Conservation (phyloP, 495 filamentous ascomycete genomes). For the Staphylotrichum longicolle region DNA sequence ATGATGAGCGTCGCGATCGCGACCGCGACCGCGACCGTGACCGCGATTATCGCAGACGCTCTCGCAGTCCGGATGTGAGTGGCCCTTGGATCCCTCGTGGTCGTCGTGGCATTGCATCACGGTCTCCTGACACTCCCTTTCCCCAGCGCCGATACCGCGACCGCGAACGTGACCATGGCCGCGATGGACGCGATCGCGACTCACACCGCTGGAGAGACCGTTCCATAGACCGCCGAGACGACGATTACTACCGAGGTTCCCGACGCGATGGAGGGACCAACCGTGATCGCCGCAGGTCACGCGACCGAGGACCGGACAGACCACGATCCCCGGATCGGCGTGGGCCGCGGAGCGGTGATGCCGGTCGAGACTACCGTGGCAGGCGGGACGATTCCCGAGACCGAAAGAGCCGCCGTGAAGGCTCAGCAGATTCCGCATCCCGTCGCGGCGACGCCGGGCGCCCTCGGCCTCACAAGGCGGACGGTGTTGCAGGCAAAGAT, state of each 20-base stretch:
- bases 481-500: constrained; percentile 44
- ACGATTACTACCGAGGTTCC: constrained; percentile 62
- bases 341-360: constrained; percentile 59
- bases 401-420: constrained; percentile 67
- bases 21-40: constrained; percentile 57
- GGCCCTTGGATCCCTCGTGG: constrained; percentile 1
- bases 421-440: constrained; percentile 70
- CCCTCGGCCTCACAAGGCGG: constrained; percentile 49
- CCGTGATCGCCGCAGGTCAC: constrained; percentile 55
- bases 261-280: constrained; percentile 39
- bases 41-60: constrained; percentile 65
- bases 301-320: constrained; percentile 58
- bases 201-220: constrained; percentile 67
- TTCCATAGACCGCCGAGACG: constrained; percentile 71
- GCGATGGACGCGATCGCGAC: constrained; percentile 59
- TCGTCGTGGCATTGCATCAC: constrained; percentile 1
- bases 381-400: constrained; percentile 83
- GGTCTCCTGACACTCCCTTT: constrained; percentile 34
- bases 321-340: constrained; percentile 36
- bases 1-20: constrained; percentile 72
- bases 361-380: constrained; percentile 61
- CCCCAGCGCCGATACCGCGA: constrained; percentile 55
- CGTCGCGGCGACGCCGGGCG: constrained; percentile 66
- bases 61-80: constrained; percentile 72
- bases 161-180: constrained; percentile 48